phyloP scores from a whole-genome alignment of 1,284 basidiomycete species.

The Cutaneotrichosporon arboriforme region DNA sequence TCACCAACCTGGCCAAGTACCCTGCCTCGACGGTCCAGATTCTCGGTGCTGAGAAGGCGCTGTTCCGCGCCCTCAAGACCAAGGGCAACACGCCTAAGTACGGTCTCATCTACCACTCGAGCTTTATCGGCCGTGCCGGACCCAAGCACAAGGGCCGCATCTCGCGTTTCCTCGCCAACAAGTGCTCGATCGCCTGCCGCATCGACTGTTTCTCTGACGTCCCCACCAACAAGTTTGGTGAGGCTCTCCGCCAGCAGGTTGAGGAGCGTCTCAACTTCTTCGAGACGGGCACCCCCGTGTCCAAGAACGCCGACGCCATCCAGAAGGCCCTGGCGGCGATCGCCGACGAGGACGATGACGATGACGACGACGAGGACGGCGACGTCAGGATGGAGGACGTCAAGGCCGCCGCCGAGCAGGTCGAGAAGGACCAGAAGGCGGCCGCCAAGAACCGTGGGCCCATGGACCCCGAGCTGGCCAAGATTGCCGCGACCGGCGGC shows the following conservation, averaged over 20 bases:
- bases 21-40: conserved; percentile 98
- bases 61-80: conserved; percentile 96
- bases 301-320: conserved; percentile 82
- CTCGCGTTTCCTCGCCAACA: conserved; percentile 96
- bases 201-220: conserved; percentile 95
- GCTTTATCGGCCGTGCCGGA: conserved; percentile 92
- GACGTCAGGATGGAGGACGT: conserved; percentile 50
- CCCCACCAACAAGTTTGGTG: conserved; percentile 89
- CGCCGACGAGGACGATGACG: conserved; percentile 60
- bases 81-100: conserved; percentile 99
- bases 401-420: conserved; percentile 44
- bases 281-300: conserved; percentile 71
- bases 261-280: conserved; percentile 95
- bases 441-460: conserved; percentile 26
- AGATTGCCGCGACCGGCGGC: conserved; percentile 21
- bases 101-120: conserved; percentile 86
- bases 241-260: conserved; percentile 87
- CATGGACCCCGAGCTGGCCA: conserved; percentile 42
- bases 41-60: conserved; percentile 94
- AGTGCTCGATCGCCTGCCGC: conserved; percentile 94
- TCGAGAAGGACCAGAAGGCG: conserved; percentile 53
- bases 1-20: conserved; percentile 97
- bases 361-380: conserved; percentile 58
- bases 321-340: conserved; percentile 79
- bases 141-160: conserved; percentile 97